Evolutionary conservation across 495 filamentous ascomycete genomes (phyloP).

Genomic region (Aspergillus sclerotiicarbonarius): DNA sequence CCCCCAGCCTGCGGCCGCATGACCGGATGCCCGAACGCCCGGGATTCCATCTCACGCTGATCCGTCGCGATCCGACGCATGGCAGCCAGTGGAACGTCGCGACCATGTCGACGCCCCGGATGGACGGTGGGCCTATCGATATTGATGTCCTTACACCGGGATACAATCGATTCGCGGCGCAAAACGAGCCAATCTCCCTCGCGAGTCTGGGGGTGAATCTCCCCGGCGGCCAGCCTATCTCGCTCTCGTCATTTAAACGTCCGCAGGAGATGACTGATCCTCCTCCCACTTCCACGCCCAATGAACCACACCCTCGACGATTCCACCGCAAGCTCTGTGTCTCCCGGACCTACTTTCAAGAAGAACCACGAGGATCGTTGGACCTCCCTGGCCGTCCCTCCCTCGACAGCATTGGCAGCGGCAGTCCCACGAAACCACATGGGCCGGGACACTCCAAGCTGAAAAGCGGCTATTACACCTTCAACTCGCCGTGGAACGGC

Average conservation of each 20-base stretch:
- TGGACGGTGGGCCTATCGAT: slow-evolving; percentile 43
- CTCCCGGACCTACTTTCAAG: slow-evolving; percentile 26
- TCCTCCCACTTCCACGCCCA: slow-evolving; percentile 3
- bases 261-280: slow-evolving; percentile 16
- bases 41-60: slow-evolving; percentile 72
- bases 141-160: slow-evolving; percentile 63
- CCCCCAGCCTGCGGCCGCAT: slow-evolving; percentile 20
- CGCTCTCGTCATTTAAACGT: slow-evolving; percentile 20
- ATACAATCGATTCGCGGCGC: slow-evolving; percentile 56
- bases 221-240: slow-evolving; percentile 16
- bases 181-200: slow-evolving; percentile 35
- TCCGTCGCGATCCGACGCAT: slow-evolving; percentile 79
- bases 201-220: slow-evolving; percentile 33
- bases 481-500: slow-evolving; percentile 82
- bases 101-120: slow-evolving; percentile 52
- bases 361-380: slow-evolving; percentile 20
- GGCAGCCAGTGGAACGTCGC: slow-evolving; percentile 89
- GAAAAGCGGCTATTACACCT: slow-evolving; percentile 54
- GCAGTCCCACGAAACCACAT: slow-evolving; percentile 10
- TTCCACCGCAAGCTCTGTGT: slow-evolving; percentile 43
- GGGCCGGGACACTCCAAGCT: slow-evolving; percentile 29
- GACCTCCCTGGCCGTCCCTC: slow-evolving; percentile 19
- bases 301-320: slow-evolving; percentile 29
- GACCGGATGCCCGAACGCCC: slow-evolving; percentile 16
- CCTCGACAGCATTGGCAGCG: slow-evolving; percentile 12